Base-by-base conservation (phyloP, 306 rosid species). In the Castanea sativa region DNA sequence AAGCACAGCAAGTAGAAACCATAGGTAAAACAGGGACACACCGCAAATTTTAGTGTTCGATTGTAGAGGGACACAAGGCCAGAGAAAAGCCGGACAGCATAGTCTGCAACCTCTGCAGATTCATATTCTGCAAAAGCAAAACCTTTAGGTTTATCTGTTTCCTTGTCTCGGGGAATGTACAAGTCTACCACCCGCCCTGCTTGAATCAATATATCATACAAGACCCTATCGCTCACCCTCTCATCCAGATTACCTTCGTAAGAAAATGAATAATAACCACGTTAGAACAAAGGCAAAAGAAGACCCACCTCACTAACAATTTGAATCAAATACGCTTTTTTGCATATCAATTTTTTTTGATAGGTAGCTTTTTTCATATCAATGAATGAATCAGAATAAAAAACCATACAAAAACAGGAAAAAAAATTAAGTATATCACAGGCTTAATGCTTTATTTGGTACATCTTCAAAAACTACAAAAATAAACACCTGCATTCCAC, bases 101-200 rank as follows among this genome's bases (percentile, higher is more conserved):
- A 95, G 19, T 87, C 91, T 43, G 97, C 92, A 82, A 90, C 76
- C 87, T 92, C 99, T 78, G 78, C 93, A 12, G 90, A 84, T 91
- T 95, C 99, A 75, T 90, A 95, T 79, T 90, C 97, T 67, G 88
- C 99, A 83, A 95, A 95, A 55, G 97, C 99, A 85, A 12, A 95
- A 52, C 97, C 96, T 85, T 87, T 95, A 2, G 91, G 96, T 68
- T 76, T 86, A 1, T 91, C 92, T 38, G 94, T 80, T 65, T 93
- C 98, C 91, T 86, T 92, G 86, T 95, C 98, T 71, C 93, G 91
- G 71, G 96, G 93, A 79, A 95, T 90, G 88, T 92, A 73, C 85
- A 95, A 76, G 69, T 92, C 96, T 20, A 95, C 91, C 51, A 95
- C 89, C 27, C 97, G 84, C 74, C 99, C 97, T 9, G 96, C 98